A percentile compares a stretch with the other conserved stretches of the same genome.
Evolutionary conservation across 2,329 filamentous ascomycete genomes (phyloP).

Genomic region (Paraconiothyrium brasiliense): DNA sequence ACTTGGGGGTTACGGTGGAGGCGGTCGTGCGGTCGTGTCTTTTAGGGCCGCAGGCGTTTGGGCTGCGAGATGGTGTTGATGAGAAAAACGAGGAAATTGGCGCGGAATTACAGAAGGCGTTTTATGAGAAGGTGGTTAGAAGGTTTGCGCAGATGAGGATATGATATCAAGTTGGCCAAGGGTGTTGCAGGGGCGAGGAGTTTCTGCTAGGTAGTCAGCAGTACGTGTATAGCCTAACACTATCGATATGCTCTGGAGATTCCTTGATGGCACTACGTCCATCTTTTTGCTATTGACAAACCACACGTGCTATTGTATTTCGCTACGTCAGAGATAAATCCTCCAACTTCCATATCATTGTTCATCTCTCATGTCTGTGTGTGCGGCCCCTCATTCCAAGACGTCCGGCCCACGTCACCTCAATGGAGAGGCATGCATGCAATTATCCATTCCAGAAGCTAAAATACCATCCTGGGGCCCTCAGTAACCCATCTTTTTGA

Average conservation of each 20-base stretch:
- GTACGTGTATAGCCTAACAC: not conserved
- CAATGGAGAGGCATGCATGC: conserved; percentile 47
- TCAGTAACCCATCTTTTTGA: conserved; percentile 81
- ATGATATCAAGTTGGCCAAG: not conserved
- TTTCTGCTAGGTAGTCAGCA: not conserved
- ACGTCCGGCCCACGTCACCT: conserved; percentile 14
- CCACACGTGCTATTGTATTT: conserved; percentile 22
- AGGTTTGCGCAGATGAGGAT: conserved; percentile 38
- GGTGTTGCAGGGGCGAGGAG: not conserved
- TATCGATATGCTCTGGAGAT: too few species aligned
- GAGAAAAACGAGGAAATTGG: conserved; percentile 43
- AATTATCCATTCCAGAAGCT: conserved; percentile 43
- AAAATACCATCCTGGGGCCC: conserved; percentile 31
- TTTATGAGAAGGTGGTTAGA: conserved; percentile 45
- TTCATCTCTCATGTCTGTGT: conserved; percentile 26
- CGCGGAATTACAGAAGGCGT: conserved; percentile 40
- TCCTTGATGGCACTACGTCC: not conserved
- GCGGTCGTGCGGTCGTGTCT: conserved; percentile 42
- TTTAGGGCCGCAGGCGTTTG: conserved; percentile 40
- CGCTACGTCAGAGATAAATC: conserved; percentile 24
- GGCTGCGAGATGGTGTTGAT: conserved; percentile 35
- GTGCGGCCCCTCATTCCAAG: conserved; percentile 4
- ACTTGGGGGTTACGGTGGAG: conserved; percentile 38
- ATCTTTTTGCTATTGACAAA: not conserved
- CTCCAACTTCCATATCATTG: conserved; percentile 20